Evolutionary conservation across 768 basidiomycete species (phyloP), one percentile per base, ranked within the genome.

Genomic region (Hericium rajendrae): DNA sequence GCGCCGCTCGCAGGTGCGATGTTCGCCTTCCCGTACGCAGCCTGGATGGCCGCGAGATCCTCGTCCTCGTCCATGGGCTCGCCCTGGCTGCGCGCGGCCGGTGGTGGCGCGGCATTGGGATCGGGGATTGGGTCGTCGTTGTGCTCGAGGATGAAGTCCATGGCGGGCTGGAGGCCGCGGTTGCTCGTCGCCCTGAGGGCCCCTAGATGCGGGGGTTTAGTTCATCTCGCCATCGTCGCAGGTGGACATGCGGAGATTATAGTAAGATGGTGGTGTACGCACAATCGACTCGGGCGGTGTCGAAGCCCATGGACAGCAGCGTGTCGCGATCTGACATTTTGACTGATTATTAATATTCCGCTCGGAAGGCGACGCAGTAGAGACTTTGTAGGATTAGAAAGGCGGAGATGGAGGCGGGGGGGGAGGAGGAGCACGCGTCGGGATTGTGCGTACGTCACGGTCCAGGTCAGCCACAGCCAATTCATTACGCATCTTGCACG

Each of bases 71-170:
- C 79, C 74, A 78, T 79, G 38, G 74, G 66, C 22, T 50, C 67
- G 62, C 38, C 59, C 58, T 6, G 59, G 18, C 59, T 56, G 18
- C 60, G 62, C 1, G 67, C 51, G 0, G 57, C 38, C 0, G 72
- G 57, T 20, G 73, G 43, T 13, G 64, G 52, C n/a, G 58, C 70
- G 51, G 77, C 73, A 2, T 61, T 62, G 15, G 65, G 48, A 20
- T 88, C 82, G 10, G 94, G 91, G 10, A 95, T 74, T 1, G 85
- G 76, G 58, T 91, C 75, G 5, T 81, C 81, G 53, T 89, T 85
- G 66, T 97, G 80, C 70, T 85, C 88, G 39, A 97, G 72, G 39
- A 97, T 74, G 70, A 89, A 86, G 65, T 97, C 94, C 88, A 94
- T 89, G 20, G 88, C 89, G 6, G 86, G 88, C 68, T 97, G 94